Base-by-base conservation (phyloP, 192 early-diverging fungal species). In the Umbelopsis vinacea region DNA sequence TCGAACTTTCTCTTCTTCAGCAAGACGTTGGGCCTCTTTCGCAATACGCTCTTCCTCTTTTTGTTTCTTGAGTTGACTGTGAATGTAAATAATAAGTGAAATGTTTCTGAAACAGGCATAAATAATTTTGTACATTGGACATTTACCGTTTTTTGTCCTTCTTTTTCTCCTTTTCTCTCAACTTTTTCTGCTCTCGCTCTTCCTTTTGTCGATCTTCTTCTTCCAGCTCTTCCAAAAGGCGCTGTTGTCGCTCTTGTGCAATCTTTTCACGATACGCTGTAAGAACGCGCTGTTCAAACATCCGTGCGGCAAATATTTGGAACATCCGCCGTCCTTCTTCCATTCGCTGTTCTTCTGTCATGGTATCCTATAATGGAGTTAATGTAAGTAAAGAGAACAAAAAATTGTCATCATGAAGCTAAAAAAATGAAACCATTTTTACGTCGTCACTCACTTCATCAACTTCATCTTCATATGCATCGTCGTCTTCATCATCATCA, bases 281-380 rank as follows among this genome's bases (percentile, higher is more conserved):
- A 48, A 99, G 81, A 6, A 99, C 95, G 12, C 97, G 90, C 74
- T 99, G 95, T 80, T 97, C 97, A 88, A 99, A 97, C 88, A 99
- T 93, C 54, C 93, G 92, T 22, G 97, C 95, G 9, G 95, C 95
- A 88, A 97, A 96, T 35, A 96, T 92, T 79, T 96, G 95, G 77
- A 99, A 97, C 90, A 95, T 95, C 11, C 90, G 88, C 22, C 95
- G 89, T 9, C 94, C 93, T 72, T 97, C 95, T 71, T 98, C 95
- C 82, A 95, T 95, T 29, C 94, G 89, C 70, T 92, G 90, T 75
- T 97, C 94, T 70, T 95, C 92, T 6, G 91, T 92, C 76, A 92
- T 70, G 15, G 81, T 77, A 75, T 93, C 92, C 89, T 94, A 76
- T 23, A 43, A 46, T 46, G 6, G 37, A 21, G 12, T n/a, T n/a